phyloP scores from a whole-genome alignment of 768 basidiomycete species.

The Mycena olivaceomarginata region DNA sequence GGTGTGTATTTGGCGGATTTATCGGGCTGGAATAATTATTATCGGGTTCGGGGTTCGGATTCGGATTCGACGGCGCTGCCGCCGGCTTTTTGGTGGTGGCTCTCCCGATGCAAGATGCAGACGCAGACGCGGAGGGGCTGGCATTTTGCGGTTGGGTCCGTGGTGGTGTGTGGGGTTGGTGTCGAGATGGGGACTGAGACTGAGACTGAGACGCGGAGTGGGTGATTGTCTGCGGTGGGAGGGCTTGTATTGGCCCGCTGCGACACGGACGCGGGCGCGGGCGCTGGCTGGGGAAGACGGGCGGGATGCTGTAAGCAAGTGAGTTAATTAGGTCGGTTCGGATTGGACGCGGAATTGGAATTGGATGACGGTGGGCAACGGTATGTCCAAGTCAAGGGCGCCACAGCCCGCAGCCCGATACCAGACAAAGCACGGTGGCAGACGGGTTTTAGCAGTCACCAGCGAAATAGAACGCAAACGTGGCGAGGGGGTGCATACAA shows the following conservation, averaged over 20 bases:
- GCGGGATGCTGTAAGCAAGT: conserved; percentile 19
- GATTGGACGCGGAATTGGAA: neutral
- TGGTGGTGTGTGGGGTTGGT: no score
- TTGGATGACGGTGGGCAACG: neutral
- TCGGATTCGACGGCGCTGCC: neutral
- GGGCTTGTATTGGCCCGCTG: neutral
- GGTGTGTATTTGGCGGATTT: no score
- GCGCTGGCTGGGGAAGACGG: conserved; percentile 14
- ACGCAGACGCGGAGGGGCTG: neutral
- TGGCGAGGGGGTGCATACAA: no score
- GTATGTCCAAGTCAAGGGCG: neutral
- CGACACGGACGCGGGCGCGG: neutral
- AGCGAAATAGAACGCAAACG: neutral
- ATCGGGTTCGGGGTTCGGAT: neutral
- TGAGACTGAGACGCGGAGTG: no score
- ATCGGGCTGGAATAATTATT: no score
- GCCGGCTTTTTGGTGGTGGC: neutral
- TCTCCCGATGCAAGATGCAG: neutral
- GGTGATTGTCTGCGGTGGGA: neutral
- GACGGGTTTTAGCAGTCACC: neutral
- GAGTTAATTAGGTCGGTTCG: neutral
- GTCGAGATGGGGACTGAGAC: no score
- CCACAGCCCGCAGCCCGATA: no score
- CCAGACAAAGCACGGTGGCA: no score
- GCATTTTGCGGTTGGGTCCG: neutral